A percentile compares a stretch with the other conserved stretches of the same genome.
Conservation (phyloP, 306 rosid species). For the Canavalia ensiformis region DNA sequence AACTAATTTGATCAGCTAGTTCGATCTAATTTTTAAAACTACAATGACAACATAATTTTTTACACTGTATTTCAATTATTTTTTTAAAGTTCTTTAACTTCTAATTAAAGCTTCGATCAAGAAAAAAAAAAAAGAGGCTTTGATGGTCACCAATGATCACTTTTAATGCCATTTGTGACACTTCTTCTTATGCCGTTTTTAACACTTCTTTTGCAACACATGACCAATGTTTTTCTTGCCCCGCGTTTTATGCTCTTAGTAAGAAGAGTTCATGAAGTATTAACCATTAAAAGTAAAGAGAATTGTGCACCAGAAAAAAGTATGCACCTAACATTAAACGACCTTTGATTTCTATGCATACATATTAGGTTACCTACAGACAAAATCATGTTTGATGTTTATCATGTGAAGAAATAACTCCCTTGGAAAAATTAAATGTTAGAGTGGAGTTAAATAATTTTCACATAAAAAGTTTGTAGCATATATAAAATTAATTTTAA, state of each 20-base stretch:
- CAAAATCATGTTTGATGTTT: conserved; percentile 32
- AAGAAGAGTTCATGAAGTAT: background rate
- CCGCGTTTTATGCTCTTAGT: background rate
- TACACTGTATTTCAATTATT: background rate
- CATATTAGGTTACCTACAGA: background rate
- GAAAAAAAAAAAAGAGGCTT: too few species aligned
- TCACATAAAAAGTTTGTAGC: too few species aligned
- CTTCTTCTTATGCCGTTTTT: background rate
- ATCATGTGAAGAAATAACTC: background rate
- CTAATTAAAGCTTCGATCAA: background rate
- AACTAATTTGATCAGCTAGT: too few species aligned
- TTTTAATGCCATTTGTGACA: too few species aligned
- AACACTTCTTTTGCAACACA: background rate
- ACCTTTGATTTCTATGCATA: conserved; percentile 9
- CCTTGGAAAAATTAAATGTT: background rate
- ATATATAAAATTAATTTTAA: too few species aligned
- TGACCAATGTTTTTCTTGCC: background rate
- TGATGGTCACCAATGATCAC: too few species aligned
- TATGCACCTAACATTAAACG: conserved; percentile 5
- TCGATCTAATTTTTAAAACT: too few species aligned
- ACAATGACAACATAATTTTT: too few species aligned
- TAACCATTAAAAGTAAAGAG: background rate
- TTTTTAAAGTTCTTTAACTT: background rate
- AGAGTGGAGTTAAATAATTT: too few species aligned
- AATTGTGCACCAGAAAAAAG: background rate